Base-by-base conservation (phyloP, 345 rosid genomes). In the Gossypium rotundifolium region DNA sequence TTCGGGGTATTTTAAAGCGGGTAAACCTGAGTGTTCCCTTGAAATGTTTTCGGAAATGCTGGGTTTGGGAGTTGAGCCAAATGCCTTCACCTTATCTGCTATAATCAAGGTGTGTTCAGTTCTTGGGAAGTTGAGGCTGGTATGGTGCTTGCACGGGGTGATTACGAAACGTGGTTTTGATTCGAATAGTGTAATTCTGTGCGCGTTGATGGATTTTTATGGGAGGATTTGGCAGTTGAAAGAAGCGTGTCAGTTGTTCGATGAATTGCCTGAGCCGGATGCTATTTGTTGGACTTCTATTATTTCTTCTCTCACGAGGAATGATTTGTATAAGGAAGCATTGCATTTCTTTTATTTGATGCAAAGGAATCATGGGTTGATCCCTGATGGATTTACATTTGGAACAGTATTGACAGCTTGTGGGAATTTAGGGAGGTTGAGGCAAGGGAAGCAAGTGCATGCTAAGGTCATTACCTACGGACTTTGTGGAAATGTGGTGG, bases 321-420 rank as follows among this genome's bases (percentile, higher is more conserved):
- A 79, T 59, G 98, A 85, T 70, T 65, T 80, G 84, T 89, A 82
- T 17, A 82, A 74, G 52, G 82, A 87, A 72, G 91, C 97, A 18
- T 68, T 94, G 72, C 69, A 66, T 7, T 69, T 87, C 68, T 91
- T 94, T 76, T 79, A 77, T 75, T 76, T 72, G 75, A 88, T 85
- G 98, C 88, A 74, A 59, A 86, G 83, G 62, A 77, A 81, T 40
- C 65, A 80, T 72, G 85, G 79, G 33, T 83, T 91, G 75, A 70
- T 27, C 16, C 87, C 90, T 1, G 98, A 94, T 84, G 88, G 71
- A 70, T 92, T 82, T 57, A 92, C 94, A 4, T 89, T 88, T 76
- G 98, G 97, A 53, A 89, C 91, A 0, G 81, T 89, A 16, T 70
- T 94, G 88, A 84, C 87, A 20, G 97, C 98, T 61, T 92, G 95